These are phyloP conservation scores for Solanum pinnatisectum DNA, from an alignment of 257 asterid genomes.

Conservation along the genomic window DNA sequence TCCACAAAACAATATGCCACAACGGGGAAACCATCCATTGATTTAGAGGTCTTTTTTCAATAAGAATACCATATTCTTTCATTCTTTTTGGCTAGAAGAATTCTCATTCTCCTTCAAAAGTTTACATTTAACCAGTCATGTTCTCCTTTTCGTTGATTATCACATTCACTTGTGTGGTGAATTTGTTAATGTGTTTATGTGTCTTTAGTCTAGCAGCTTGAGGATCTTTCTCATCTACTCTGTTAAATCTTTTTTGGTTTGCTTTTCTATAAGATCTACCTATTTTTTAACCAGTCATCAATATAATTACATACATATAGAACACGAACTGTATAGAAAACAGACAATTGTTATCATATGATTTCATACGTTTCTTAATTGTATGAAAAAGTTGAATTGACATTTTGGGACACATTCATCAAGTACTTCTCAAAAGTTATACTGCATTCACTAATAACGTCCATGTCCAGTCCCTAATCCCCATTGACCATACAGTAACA, in stretches of 20 bases:
- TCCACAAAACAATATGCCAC: constrained; percentile 36
- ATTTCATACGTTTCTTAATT: background rate
- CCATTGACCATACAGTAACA: background rate
- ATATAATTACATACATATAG: background rate
- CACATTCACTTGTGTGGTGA: background rate
- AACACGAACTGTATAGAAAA: background rate
- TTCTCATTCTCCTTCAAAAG: background rate
- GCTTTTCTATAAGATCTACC: background rate
- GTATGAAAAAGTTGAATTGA: background rate
- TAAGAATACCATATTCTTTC: background rate
- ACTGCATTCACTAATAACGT: background rate
- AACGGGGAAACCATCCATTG: constrained; percentile 34
- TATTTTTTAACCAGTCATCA: background rate
- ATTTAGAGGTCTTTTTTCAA: constrained; percentile 18
- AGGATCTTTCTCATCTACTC: background rate
- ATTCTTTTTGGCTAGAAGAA: background rate
- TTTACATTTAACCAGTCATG: background rate
- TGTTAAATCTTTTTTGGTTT: background rate
- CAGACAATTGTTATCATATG: background rate
- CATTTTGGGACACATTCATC: background rate
- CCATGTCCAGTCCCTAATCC: background rate
- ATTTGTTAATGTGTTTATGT: background rate
- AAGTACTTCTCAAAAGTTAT: background rate
- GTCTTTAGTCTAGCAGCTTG: background rate
- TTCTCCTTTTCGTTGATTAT: background rate